Conservation (phyloP, 305 asterid species). For the Nicotiana rustica region DNA sequence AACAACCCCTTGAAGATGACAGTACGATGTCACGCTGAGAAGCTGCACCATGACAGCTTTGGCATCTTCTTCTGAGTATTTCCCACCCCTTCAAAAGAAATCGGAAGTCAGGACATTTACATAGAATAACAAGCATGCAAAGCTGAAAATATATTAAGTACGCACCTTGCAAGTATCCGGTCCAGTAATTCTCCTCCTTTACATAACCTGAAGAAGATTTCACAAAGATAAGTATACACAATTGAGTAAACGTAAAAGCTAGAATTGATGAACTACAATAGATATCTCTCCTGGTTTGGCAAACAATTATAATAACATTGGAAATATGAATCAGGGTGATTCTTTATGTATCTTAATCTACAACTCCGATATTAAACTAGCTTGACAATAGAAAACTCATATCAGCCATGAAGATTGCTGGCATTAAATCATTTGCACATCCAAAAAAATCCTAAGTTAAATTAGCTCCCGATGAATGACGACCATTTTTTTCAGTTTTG, state of each 20-base stretch:
- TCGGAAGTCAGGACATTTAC: background rate
- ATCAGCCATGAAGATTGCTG: background rate
- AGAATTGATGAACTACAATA: background rate
- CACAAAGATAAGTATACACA: conserved; percentile 17
- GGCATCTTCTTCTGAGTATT: conserved; percentile 87
- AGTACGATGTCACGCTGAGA: conserved; percentile 71
- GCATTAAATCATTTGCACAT: background rate
- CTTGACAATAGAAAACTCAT: background rate
- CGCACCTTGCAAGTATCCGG: conserved; percentile 75
- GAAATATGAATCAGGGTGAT: background rate
- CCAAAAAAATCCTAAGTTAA: too few relatives aligned
- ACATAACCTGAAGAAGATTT: conserved; percentile 64
- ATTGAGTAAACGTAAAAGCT: background rate
- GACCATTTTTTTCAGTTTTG: background rate
- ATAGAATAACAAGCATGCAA: conserved; percentile 25
- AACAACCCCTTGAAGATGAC: conserved; percentile 90
- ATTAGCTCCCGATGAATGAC: background rate
- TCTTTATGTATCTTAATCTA: background rate
- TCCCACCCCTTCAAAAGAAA: conserved; percentile 74
- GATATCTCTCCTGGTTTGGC: background rate
- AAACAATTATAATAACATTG: background rate
- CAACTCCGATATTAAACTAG: background rate
- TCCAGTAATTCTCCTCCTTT: conserved; percentile 83
- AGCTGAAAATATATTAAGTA: conserved; percentile 6
- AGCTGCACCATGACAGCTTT: conserved; percentile 76